Base-by-base conservation (phyloP, 768 basidiomycete species). In the Ramaria sp. region DNA sequence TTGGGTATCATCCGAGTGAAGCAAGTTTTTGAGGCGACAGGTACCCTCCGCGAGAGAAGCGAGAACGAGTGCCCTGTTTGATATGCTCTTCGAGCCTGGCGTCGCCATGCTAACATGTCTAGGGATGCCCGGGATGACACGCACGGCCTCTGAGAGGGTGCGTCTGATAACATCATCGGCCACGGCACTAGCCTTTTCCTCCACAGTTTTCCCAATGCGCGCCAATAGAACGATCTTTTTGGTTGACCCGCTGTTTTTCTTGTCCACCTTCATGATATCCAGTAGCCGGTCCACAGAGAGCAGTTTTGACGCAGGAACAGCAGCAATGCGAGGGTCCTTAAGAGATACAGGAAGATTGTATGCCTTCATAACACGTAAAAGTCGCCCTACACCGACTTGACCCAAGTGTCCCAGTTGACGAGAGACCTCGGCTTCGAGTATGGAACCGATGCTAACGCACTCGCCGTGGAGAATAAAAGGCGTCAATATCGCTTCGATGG, bases 1-100 rank as follows among this genome's bases (percentile, higher is more conserved):
- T n/a, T 94, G 92, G 0, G 96, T 99, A 67, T 99, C 95, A 64
- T 98, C 95, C 3, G 93, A 96, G 67, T 98, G 95, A 37, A 99
- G 75, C 5, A 99, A 72, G 63, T 99, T 99, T 69, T 76, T 85
- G 56, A 99, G 72, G 60, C 86, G 77, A 70, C 94, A 96, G 0
- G 86, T 90, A 1, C 95, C 96, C 47, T 79, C 81, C 0, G 83
- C 92, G 15, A 99, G 81, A 1, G 95, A 93, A 9, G 96, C 95
- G 30, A 99, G 81, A 1, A 98, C 85, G 41, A 99, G 75, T 0
- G 90, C 92, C 33, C 95, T 83, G 68, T 98, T 98, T 0, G 92
- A 96, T 63, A 99, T 88, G 66, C 89, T 93, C 74, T 99, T 98
- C 24, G 88, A 91, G 12, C 96, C 95, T 0, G 96, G 96, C 0